Evolutionary conservation across 495 filamentous ascomycete species (phyloP).

Genomic region (Cenococcum geophilum): DNA sequence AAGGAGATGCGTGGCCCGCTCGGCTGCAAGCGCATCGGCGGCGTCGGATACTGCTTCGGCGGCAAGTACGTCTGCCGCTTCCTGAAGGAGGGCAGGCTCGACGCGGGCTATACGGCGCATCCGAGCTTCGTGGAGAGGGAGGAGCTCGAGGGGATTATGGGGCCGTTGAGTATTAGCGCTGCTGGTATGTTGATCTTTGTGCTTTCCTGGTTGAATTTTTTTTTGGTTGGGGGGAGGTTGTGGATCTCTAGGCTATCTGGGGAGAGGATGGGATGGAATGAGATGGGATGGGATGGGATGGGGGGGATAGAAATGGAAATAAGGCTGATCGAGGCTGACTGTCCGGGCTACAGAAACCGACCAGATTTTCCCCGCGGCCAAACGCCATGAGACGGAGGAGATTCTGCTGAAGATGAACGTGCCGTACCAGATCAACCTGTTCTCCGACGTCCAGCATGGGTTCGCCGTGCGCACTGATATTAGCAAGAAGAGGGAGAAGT

Average conservation of each 20-base stretch:
- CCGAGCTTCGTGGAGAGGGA: slow-evolving; percentile 71
- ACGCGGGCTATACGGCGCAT: slow-evolving; percentile 69
- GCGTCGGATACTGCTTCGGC: slow-evolving; percentile 77
- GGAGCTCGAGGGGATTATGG: slow-evolving; percentile 64
- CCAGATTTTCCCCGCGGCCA: slow-evolving; percentile 66
- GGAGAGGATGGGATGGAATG: too few species aligned
- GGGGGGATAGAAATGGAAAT: neutral
- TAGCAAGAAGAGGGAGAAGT: slow-evolving; percentile 56
- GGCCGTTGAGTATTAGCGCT: slow-evolving; percentile 69
- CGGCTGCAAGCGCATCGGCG: slow-evolving; percentile 62
- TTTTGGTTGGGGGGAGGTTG: too few species aligned
- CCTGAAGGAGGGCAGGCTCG: slow-evolving; percentile 42
- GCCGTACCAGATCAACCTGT: slow-evolving; percentile 78
- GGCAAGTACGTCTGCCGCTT: slow-evolving; percentile 50
- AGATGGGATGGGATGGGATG: neutral
- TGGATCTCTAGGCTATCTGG: too few species aligned
- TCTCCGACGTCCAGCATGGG: slow-evolving; percentile 68
- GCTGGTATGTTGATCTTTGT: slow-evolving; percentile 56
- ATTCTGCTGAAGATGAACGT: slow-evolving; percentile 55
- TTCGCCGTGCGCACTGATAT: slow-evolving; percentile 70
- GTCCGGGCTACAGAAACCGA: slow-evolving; percentile 58
- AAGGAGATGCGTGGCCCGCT: slow-evolving; percentile 52
- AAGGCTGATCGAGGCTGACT: slow-evolving; percentile 2
- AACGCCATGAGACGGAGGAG: slow-evolving; percentile 58
- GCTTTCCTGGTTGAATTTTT: too few species aligned